phyloP scores from a whole-genome alignment of 2,329 filamentous ascomycete genomes.

The Truncatella angustata region DNA sequence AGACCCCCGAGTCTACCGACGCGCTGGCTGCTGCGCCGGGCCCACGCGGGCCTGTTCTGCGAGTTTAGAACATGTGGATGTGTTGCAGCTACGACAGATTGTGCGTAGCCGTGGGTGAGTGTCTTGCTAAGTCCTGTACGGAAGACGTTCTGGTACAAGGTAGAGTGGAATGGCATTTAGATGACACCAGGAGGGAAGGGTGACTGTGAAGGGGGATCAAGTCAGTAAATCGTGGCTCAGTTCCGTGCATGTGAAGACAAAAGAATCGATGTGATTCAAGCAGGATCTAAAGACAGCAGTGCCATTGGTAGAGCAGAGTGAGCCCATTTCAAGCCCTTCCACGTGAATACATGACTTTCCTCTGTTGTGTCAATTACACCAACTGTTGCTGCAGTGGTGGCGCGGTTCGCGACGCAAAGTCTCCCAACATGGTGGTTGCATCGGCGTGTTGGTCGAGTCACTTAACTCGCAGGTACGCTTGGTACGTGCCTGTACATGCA shows the following conservation, averaged over 20 bases:
- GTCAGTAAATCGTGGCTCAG: conserved; percentile 18
- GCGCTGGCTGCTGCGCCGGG: conserved; percentile 54
- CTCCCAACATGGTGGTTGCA: no score
- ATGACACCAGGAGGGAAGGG: conserved; percentile 61
- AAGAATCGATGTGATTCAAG: no score
- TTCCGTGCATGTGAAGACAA: neutral
- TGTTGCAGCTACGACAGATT: conserved; percentile 93
- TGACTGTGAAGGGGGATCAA: conserved; percentile 35
- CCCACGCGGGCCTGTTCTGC: conserved; percentile 65
- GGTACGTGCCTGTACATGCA: no score
- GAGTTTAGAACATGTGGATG: conserved; percentile 75
- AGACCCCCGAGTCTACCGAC: conserved; percentile 57
- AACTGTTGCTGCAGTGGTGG: neutral
- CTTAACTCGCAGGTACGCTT: neutral
- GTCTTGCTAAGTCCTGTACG: conserved; percentile 97
- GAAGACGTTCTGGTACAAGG: conserved; percentile 77
- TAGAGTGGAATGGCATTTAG: conserved; percentile 88
- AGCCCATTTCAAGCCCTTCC: no score
- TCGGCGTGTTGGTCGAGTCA: neutral
- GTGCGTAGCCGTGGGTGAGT: conserved; percentile 95
- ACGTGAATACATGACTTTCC: no score
- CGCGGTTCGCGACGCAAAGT: no score
- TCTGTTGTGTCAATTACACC: no score
- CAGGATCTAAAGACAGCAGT: no score
- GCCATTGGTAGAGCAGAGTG: no score